Evolutionary conservation across 2,329 filamentous ascomycete genomes (phyloP), one percentile per base, ranked within the genome.

Genomic region (Sporothrix schenckii): DNA sequence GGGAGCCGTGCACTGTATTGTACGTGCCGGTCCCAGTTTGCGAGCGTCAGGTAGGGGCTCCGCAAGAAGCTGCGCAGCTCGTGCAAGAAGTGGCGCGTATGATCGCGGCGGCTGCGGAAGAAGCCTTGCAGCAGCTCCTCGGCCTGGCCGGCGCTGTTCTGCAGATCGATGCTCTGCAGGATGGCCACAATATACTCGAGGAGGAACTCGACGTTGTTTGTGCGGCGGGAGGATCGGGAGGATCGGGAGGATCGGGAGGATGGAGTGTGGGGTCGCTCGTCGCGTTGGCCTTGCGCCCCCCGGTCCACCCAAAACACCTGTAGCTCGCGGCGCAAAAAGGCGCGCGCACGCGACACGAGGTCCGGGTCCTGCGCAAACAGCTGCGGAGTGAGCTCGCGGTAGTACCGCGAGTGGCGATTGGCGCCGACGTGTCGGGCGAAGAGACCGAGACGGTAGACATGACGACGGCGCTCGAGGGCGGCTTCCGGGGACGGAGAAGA

Each of bases 121-220:
- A 93, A 95, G 65, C 95, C 92, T 27, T 87, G 82, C 50, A 97
- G 78, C 80, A 97, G 85, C 54, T 92, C 88, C 77, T 95, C 92
- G 0, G 93, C 92, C 75, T 92, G 88, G 0, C 93, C 93, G 52
- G 86, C 86, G 72, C 91, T 92, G 4, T 88, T 91, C 79, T 93
- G 93, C 4, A 94, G 84, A 76, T 97, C 93, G 19, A 95, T 88
- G 0, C 89, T 92, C 78, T 92, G 94, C 71, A 97, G 80, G 27
- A 97, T 91, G 11, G 91, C 91, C 53, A 97, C 81, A 68, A 97
- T 88, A 78, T 96, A 97, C 76, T 96, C 92, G 11, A 97, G 85
- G 13, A 97, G 79, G 73, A 94, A 97, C 76, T 97, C 93, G 9
- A 91, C 87, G 76, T 94, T 94, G 74, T 44, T 66, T 7, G 61